phyloP scores from a whole-genome alignment of 306 rosid species.

The Trifolium repens region DNA sequence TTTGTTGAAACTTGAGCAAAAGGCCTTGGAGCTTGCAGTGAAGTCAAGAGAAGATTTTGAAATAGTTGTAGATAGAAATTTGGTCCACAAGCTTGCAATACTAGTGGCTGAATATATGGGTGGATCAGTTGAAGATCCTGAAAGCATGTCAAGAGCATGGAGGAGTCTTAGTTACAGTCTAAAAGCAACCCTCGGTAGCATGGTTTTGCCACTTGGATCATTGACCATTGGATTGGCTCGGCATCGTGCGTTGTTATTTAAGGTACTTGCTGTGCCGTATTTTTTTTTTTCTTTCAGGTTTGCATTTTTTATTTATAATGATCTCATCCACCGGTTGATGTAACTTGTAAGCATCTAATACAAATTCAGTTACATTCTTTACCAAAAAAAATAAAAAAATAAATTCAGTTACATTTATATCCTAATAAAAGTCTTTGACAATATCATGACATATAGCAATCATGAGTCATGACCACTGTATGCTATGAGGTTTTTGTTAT shows the following conservation, averaged over 20 bases:
- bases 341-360: slow-evolving; percentile 13
- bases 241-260: slow-evolving; percentile 95
- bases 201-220: slow-evolving; percentile 98
- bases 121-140: slow-evolving; percentile 89
- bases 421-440: neutral
- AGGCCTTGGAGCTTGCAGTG: slow-evolving; percentile 69
- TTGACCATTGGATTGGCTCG: slow-evolving; percentile 92
- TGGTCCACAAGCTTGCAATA: slow-evolving; percentile 82
- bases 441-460: slow-evolving; percentile 31
- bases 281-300: slow-evolving; percentile 19
- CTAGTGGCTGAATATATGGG: slow-evolving; percentile 93
- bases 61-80: slow-evolving; percentile 58
- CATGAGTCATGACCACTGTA: slow-evolving; percentile 7
- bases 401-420: neutral
- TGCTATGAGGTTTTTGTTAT: neutral
- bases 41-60: slow-evolving; percentile 63
- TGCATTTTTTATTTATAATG: slow-evolving; percentile 34
- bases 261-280: slow-evolving; percentile 58
- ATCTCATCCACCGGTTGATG: slow-evolving; percentile 18
- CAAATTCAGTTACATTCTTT: neutral
- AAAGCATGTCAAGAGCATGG: slow-evolving; percentile 84
- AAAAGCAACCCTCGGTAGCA: slow-evolving; percentile 91
- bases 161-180: slow-evolving; percentile 68
- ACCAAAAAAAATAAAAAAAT: too few species aligned
- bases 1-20: slow-evolving; percentile 83